Evolutionary conservation across 2,329 filamentous ascomycete genomes (phyloP).

Genomic region (Xylariales sp.): DNA sequence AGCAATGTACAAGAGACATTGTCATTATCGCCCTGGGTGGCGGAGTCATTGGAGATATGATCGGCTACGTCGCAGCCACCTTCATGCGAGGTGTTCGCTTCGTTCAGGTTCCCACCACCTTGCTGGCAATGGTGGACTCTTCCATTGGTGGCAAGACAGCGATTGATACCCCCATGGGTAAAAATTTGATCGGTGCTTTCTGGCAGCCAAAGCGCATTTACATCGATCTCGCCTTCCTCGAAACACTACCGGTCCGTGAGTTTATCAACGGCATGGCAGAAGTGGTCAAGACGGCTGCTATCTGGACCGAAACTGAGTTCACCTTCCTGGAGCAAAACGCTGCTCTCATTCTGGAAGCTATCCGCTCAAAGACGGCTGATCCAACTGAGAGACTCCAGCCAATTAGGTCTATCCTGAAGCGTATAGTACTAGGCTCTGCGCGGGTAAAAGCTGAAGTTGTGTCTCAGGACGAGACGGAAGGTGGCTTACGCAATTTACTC

Average conservation of each 20-base stretch:
- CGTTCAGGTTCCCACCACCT: constrained; percentile 91
- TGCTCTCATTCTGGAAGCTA: constrained; percentile 66
- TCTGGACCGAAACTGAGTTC: constrained; percentile 90
- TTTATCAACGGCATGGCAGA: constrained; percentile 99
- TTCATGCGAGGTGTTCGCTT: constrained; percentile 98
- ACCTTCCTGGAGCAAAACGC: constrained; percentile 78
- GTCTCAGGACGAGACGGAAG: constrained; percentile 89
- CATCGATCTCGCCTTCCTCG: constrained; percentile 87
- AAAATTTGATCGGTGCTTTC: constrained; percentile 93
- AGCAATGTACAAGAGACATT: constrained; percentile 91
- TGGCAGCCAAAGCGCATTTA: constrained; percentile 96
- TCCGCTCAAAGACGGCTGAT: constrained; percentile 57
- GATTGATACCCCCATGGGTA: constrained; percentile 92
- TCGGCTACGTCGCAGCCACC: constrained; percentile 93
- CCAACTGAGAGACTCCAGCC: constrained; percentile 57
- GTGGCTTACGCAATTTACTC: constrained; percentile 85
- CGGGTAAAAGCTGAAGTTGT: constrained; percentile 92
- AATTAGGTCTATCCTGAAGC: constrained; percentile 67
- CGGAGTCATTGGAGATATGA: constrained; percentile 96
- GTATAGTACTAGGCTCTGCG: constrained; percentile 85
- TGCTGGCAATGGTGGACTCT: constrained; percentile 96
- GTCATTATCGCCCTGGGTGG: constrained; percentile 93
- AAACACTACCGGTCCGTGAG: constrained; percentile 84
- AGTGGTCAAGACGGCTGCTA: constrained; percentile 95
- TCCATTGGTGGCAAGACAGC: constrained; percentile 98